Conservation (phyloP, 208 protist species). For the Angomonas deanei region DNA sequence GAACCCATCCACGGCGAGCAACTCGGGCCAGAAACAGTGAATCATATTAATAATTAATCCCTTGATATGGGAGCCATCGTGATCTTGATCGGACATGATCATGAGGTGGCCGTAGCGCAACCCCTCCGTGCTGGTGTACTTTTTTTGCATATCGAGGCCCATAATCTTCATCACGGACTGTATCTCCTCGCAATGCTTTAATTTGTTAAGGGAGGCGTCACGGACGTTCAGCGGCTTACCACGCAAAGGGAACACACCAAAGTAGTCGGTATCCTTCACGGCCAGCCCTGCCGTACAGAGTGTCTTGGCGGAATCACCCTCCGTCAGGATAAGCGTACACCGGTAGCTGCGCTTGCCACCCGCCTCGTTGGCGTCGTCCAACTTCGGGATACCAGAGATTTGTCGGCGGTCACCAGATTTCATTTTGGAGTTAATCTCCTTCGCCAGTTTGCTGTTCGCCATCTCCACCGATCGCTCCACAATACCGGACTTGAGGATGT, state of each 20-base stretch:
- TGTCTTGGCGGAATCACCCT: constrained; percentile 99
- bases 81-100: constrained; percentile 99
- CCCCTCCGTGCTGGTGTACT: constrained; percentile 78
- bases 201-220: constrained; percentile 92
- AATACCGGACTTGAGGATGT: constrained; percentile 93
- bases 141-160: constrained; percentile 91
- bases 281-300: constrained; percentile 96
- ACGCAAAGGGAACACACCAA: constrained; percentile 99
- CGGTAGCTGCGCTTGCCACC: constrained; percentile 91
- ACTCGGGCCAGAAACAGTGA: constrained; percentile 98
- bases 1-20: constrained; percentile 96
- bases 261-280: constrained; percentile 98
- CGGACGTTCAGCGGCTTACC: constrained; percentile 99
- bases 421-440: constrained; percentile 83
- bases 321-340: constrained; percentile 99
- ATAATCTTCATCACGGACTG: constrained; percentile 94
- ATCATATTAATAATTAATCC: constrained; percentile 99
- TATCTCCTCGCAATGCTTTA: constrained; percentile 96
- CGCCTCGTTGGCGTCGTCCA: constrained; percentile 99
- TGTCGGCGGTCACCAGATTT: constrained; percentile 63
- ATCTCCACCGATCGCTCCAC: constrained; percentile 93
- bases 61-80: constrained; percentile 99
- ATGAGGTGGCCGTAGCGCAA: constrained; percentile 99
- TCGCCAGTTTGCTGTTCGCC: constrained; percentile 95
- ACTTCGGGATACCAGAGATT: constrained; percentile 97